A percentile compares a stretch with the other conserved stretches of the same genome.
phyloP scores from a whole-genome alignment of 139 green algal species.

The Auxenochlorella pyrenoidosa region DNA sequence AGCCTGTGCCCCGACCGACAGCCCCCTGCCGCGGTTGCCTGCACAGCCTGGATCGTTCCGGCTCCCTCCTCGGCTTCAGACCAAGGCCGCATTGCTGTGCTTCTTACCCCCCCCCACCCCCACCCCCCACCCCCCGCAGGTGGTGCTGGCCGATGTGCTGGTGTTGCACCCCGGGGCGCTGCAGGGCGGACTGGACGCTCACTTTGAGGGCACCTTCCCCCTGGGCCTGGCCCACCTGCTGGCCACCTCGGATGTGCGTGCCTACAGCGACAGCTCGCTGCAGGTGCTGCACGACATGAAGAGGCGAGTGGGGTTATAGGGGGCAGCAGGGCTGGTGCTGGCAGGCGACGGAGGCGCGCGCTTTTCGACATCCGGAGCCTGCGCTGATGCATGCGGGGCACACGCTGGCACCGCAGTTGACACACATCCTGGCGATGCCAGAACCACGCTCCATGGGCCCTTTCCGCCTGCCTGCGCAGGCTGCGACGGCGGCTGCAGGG shows the following conservation, averaged over 20 bases:
- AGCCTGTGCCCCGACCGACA: no score
- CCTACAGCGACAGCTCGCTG: neutral
- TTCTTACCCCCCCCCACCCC: neutral
- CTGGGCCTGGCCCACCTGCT: constrained; percentile 16
- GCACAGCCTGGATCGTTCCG: no score
- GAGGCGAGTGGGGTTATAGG: neutral
- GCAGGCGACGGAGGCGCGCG: neutral
- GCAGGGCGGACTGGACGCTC: neutral
- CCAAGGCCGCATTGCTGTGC: no score
- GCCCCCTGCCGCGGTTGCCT: no score
- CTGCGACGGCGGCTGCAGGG: neutral
- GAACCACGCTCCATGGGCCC: no score
- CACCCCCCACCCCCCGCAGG: neutral
- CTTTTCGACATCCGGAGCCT: no score
- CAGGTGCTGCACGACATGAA: neutral
- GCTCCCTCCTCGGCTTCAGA: no score
- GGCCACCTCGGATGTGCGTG: neutral
- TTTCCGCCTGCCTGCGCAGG: constrained; percentile 3
- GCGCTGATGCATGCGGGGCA: no score
- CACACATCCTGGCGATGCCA: no score
- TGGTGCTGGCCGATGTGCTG: constrained; percentile 8
- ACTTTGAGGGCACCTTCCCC: neutral
- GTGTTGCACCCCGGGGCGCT: neutral
- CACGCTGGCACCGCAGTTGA: no score
- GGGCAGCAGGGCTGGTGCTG: neutral